phyloP scores from a whole-genome alignment of 2,329 filamentous ascomycete species.

The Sporothrix humicola region DNA sequence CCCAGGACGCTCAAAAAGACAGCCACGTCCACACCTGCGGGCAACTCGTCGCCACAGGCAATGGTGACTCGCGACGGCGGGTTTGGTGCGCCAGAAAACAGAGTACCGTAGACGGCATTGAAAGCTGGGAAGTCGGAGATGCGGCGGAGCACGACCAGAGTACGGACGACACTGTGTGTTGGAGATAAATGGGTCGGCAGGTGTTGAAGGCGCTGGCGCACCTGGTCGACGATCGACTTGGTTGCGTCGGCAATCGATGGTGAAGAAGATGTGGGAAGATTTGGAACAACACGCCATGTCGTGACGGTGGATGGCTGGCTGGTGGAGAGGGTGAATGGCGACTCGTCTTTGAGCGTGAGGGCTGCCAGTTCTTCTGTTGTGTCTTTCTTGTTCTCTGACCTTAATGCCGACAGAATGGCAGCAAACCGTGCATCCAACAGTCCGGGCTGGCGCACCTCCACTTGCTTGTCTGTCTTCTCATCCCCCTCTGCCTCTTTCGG shows the following conservation, averaged over 20 bases:
- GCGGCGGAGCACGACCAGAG: constrained; percentile 72
- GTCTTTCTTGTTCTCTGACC: neutral
- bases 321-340: neutral
- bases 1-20: constrained; percentile 49
- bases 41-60: constrained; percentile 72
- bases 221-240: constrained; percentile 52
- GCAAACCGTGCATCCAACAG: constrained; percentile 70
- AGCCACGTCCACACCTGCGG: constrained; percentile 62
- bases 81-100: constrained; percentile 74
- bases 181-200: constrained; percentile 42
- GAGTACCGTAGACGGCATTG: constrained; percentile 75
- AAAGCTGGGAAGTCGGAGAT: constrained; percentile 80
- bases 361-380: too few species aligned
- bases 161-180: constrained; percentile 57
- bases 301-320: neutral
- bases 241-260: constrained; percentile 54
- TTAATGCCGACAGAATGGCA: constrained; percentile 47
- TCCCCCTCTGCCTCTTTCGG: constrained; percentile 45
- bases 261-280: constrained; percentile 32
- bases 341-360: neutral
- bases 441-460: constrained; percentile 61
- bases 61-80: constrained; percentile 87
- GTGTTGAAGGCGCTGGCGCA: constrained; percentile 49
- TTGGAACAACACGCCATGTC: constrained; percentile 44
- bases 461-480: constrained; percentile 26